phyloP scores from a whole-genome alignment of 1,284 basidiomycete species.

The Puccinia coronata region DNA sequence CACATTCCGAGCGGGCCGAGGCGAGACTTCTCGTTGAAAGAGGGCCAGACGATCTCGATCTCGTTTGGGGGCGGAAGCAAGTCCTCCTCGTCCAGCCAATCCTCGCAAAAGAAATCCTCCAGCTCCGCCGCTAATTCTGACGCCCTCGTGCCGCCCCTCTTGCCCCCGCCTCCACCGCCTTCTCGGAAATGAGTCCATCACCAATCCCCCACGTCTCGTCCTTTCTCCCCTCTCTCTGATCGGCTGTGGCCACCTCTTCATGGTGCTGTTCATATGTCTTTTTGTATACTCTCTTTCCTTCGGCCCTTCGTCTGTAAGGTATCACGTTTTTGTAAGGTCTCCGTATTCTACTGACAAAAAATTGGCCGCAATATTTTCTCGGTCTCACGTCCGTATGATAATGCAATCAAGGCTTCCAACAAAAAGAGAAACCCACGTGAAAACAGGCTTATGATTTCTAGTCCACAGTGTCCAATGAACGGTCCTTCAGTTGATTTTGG shows the following conservation, averaged over 20 bases:
- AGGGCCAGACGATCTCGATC: constrained; percentile 93
- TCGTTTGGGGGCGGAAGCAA: constrained; percentile 70
- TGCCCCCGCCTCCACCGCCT: constrained; percentile 43
- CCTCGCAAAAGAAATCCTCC: background rate
- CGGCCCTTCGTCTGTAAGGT: background rate
- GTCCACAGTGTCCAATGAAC: too few species aligned
- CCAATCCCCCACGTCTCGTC: background rate
- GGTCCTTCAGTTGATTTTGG: too few species aligned
- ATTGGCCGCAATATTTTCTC: background rate
- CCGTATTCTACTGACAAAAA: background rate
- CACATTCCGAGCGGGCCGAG: constrained; percentile 71
- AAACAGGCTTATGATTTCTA: too few species aligned
- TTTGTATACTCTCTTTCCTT: background rate
- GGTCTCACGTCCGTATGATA: background rate
- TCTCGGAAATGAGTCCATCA: constrained; percentile 21
- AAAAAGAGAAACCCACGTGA: too few species aligned
- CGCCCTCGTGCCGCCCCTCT: constrained; percentile 17
- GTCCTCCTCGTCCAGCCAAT: background rate
- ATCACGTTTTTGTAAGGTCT: background rate
- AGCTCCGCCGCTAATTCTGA: background rate
- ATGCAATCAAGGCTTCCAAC: background rate
- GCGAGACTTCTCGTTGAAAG: constrained; percentile 92
- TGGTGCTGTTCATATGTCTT: background rate
- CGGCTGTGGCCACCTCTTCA: background rate
- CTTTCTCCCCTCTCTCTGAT: background rate